These are phyloP conservation scores for Coemansia sp. DNA, from an alignment of 371 early-diverging fungal genomes.

Conservation along the genomic window DNA sequence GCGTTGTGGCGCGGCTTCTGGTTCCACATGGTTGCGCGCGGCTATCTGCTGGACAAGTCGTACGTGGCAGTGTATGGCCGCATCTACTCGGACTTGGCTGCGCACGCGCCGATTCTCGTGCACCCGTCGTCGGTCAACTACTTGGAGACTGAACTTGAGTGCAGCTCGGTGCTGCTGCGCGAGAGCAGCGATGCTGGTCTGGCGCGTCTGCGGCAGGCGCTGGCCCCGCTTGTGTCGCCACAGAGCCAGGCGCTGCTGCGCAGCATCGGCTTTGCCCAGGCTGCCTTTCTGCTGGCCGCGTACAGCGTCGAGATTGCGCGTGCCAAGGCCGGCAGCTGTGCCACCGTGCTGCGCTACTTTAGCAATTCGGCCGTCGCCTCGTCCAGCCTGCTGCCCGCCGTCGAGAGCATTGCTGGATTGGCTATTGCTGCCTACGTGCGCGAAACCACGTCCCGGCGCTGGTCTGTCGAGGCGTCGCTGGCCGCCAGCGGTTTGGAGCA, in stretches of 20 bases:
- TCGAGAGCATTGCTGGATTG: constrained; percentile 76
- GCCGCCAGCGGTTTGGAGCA: constrained; percentile 6
- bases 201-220: constrained; percentile 40
- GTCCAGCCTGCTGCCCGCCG: constrained; percentile 64
- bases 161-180: constrained; percentile 78
- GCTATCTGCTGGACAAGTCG: constrained; percentile 69
- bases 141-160: constrained; percentile 86
- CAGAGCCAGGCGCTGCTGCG: constrained; percentile 61
- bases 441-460: constrained; percentile 35
- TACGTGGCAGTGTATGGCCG: constrained; percentile 81
- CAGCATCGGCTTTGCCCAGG: constrained; percentile 67
- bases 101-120: constrained; percentile 82
- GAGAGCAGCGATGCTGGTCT: constrained; percentile 64
- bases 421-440: constrained; percentile 47
- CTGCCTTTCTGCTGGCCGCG: constrained; percentile 79
- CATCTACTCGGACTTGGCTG: constrained; percentile 69
- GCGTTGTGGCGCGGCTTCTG: constrained; percentile 83
- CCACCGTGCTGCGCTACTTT: constrained; percentile 76
- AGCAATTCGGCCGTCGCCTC: constrained; percentile 78
- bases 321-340: constrained; percentile 66
- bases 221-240: constrained; percentile 53
- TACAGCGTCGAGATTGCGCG: constrained; percentile 85
- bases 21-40: constrained; percentile 82
- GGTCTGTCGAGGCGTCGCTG: constrained; percentile 28
- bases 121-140: constrained; percentile 72